phyloP scores from a whole-genome alignment of 2,329 filamentous ascomycete species.

The Exophiala spinifera region DNA sequence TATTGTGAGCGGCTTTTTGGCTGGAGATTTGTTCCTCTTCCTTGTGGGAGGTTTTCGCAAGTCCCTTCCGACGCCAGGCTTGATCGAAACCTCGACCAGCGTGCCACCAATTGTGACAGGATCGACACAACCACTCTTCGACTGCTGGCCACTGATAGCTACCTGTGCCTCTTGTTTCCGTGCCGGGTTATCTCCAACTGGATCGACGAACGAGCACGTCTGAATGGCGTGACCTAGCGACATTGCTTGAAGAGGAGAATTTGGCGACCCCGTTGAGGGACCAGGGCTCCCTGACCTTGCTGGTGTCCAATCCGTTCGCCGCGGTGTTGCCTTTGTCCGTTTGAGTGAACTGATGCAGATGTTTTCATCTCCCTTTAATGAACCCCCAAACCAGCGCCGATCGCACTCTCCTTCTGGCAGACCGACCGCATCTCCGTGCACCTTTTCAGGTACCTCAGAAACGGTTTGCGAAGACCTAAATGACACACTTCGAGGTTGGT shows the following conservation, averaged over 20 bases:
- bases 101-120: conserved; percentile 6
- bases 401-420: too few species aligned
- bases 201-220: conserved; percentile 8
- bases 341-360: conserved; percentile 27
- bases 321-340: conserved; percentile 49
- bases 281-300: conserved; percentile 38
- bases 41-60: neutral
- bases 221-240: conserved; percentile 9
- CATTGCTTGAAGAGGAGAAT: neutral
- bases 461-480: too few species aligned
- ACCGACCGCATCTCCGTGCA: too few species aligned
- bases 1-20: conserved; percentile 72
- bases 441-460: too few species aligned
- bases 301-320: conserved; percentile 68
- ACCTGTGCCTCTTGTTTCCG: conserved; percentile 1
- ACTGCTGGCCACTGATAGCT: conserved; percentile 3
- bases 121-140: conserved; percentile 18
- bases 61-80: neutral
- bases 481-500: neutral
- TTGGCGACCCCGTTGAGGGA: neutral
- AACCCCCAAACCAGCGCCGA: too few species aligned
- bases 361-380: too few species aligned
- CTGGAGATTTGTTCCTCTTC: conserved; percentile 51
- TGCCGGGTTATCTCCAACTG: neutral
- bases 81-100: conserved; percentile 3